Base-by-base conservation (phyloP, 331 rosid species). In the Erythrophleum ivorense region DNA sequence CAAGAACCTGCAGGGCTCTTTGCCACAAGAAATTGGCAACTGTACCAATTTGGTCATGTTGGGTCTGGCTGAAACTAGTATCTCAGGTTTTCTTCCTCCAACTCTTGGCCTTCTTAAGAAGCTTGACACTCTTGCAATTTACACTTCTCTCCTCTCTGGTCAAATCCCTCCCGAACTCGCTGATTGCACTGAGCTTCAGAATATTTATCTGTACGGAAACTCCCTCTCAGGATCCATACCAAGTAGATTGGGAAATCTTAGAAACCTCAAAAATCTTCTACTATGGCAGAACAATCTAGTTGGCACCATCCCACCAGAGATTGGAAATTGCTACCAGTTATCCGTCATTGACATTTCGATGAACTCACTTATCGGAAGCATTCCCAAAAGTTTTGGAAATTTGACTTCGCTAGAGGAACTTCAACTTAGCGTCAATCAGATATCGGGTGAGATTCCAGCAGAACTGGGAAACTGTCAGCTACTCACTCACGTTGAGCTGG, bases 41-140 rank as follows among this genome's bases (percentile, higher is more conserved):
- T 93, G 97, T 85, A 81, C 91, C 31, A 85, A 79, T 69, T 87
- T 95, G 83, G 90, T 73, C 9, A 82, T 89, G 89, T 21, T 95
- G 83, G 99, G 99, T 0, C 68, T 95, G 3, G 98, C 99, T 18
- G 99, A 95, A 85, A 95, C 99, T 14, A 91, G 99, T 71, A 84
- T 95, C 58, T 89, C 98, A 1, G 99, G 98, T 31, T 84, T 62
- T 77, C 84, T 95, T 6, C 98, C 98, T 14, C 71, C 91, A 40
- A 71, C 85, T 21, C 73, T 95, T 1, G 97, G 98, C 46, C 89
- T 78, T 4, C 82, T 95, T 34, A 89, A 89, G 82, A 91, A 89
- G 76, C 97, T 95, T 54, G 83, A 91, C 48, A 95, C 96, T 31
- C 65, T 95, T 31, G 94, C 98, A 21, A 67, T 93, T 62, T 95